A percentile compares a stretch with the other conserved stretches of the same genome.
phyloP scores from a whole-genome alignment of 2,329 filamentous ascomycete species.

The Monosporascus sp. region DNA sequence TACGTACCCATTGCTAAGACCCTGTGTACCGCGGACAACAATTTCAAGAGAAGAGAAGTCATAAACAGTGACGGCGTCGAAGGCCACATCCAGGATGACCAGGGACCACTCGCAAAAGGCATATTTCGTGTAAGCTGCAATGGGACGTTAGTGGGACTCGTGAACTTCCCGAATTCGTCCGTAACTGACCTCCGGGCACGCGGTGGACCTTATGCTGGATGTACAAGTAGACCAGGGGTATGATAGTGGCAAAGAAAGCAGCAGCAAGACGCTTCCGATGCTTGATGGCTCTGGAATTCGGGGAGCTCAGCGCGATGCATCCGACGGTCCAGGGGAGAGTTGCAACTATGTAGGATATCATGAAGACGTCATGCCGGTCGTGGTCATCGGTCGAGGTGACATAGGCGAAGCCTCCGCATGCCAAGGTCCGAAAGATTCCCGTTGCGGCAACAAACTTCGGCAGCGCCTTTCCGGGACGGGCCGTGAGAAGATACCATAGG shows the following conservation, averaged over 20 bases:
- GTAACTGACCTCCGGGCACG: constrained; percentile 74
- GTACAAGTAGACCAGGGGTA: constrained; percentile 92
- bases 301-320: constrained; percentile 81
- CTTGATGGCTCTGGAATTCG: constrained; percentile 75
- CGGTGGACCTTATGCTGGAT: constrained; percentile 98
- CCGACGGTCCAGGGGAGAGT: constrained; percentile 94
- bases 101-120: constrained; percentile 97
- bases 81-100: constrained; percentile 90
- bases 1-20: constrained; percentile 96
- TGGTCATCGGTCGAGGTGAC: constrained; percentile 98
- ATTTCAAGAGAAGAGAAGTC: constrained; percentile 90
- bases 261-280: constrained; percentile 82
- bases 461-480: constrained; percentile 66
- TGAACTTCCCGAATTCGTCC: not conserved
- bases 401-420: constrained; percentile 97
- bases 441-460: constrained; percentile 76
- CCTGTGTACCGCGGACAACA: constrained; percentile 82
- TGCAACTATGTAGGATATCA: constrained; percentile 95
- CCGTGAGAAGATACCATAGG: constrained; percentile 86
- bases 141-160: constrained; percentile 6
- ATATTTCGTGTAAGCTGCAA: constrained; percentile 87
- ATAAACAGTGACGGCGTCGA: constrained; percentile 88
- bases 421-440: constrained; percentile 83
- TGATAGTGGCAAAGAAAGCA: constrained; percentile 83
- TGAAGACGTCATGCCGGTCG: constrained; percentile 98